Evolutionary conservation across 2,329 filamentous ascomycete species (phyloP), one percentile per base, ranked within the genome.

Genomic region (Scedosporium dehoogii): DNA sequence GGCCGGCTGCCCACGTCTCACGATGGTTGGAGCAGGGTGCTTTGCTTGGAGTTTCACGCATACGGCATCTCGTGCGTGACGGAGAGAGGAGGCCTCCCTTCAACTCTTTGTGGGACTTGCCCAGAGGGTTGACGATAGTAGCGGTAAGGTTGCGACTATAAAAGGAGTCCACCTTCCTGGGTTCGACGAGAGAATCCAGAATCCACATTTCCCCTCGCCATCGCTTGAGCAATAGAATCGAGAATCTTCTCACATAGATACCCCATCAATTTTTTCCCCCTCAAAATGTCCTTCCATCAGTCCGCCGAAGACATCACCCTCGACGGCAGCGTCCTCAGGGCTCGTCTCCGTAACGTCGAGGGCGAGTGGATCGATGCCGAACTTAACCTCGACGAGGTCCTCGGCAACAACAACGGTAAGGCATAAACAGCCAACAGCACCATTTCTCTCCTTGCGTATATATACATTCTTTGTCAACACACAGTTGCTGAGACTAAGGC

Each of bases 311-410:
- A 79, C 65, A 77, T 83, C 68, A 73, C 73, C 67, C 69, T 84
- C 66, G 76, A 83, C 66, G 75, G 74, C 66, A 75, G 79, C 70
- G 77, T 80, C 67, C 81, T 84, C 63, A 71, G 66, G 27, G 79
- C 76, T 63, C 65, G 69, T 57, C 77, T 81, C 44, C 67, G 64
- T 46, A 75, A 77, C 44, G 59, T 70, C 1, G 73, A 80, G 0
- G 81, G 81, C 42, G 73, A 83, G 21, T 62, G 64, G 1, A 62
- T 73, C 2, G 65, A 72, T 7, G 71, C 75, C 44, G 76, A 86
- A 66, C 66, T 86, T 66, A 85, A 86, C 74, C 76, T 86, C 4
- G 69, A 77, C 4, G 79, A 83, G 75, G 73, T 78, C 64, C 75
- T 86, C 60, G 71, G 72, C 64, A 86, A 86, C 72, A 66, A 78